Base-by-base conservation (phyloP, 257 asterid genomes). In the Primulina huaijiensis region DNA sequence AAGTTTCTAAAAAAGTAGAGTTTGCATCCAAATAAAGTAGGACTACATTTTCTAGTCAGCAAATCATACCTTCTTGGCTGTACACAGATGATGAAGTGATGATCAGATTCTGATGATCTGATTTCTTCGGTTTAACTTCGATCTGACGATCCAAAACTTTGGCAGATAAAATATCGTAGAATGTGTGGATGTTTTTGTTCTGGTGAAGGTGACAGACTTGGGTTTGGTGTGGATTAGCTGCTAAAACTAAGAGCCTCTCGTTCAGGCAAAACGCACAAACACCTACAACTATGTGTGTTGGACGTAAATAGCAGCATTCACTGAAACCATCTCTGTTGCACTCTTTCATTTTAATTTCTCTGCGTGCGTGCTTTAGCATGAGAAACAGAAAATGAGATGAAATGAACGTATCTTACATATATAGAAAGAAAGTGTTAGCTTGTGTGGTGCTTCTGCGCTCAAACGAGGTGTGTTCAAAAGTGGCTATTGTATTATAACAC, bases 181-280 rank as follows among this genome's bases (percentile, higher is more conserved):
- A 79, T 43, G 70, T 50, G 72, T 9, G 55, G 12, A 7, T n/a
- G 14, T 3, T 43, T 14, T 71, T 55, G 38, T 56, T 27, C 17
- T 30, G 37, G 53, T 29, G 33, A 53, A 20, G 16, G 53, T 37
- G 35, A 25, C 19, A 60, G 66, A 59, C 64, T 16, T 29, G 64
- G 52, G 19, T 63, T 16, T 64, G 30, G 27, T 75, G 71, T 29
- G 68, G 74, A 40, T 72, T 69, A 60, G 77, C 62, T 34, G 94
- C 90, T 72, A 92, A 72, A 43, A 89, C 38, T 40, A 85, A 70
- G 60, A 92, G 93, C 88, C 80, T 88, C 65, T 92, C 90, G 69
- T 86, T 80, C 83, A 92, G 78, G 78, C 98, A 92, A 64, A 86
- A 71, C 20, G 92, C 91, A 72, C 96, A 92, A 7, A 92, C 83